Percentiles rank a stretch among this genome's conserved stretches.
Evolutionary conservation across 768 basidiomycete genomes (phyloP).

Genomic region (Agaricus subrufescens): DNA sequence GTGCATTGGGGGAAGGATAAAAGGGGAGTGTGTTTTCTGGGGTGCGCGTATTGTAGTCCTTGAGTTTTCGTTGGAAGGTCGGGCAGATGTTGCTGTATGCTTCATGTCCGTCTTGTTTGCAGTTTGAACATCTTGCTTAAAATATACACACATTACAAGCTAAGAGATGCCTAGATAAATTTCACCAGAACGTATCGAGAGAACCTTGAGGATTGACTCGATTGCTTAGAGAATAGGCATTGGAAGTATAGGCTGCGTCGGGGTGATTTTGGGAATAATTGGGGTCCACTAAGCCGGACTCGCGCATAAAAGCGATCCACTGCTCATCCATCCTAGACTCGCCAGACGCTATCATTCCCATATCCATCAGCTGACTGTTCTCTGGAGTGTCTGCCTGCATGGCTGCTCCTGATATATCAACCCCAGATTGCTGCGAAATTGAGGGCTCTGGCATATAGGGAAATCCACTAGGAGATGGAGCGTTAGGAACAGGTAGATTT

Average conservation of each 20-base stretch:
- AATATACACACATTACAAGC: too few relatives aligned
- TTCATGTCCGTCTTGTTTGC: too few relatives aligned
- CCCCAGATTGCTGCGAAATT: not conserved
- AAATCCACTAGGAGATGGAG: not conserved
- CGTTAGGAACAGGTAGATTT: not conserved
- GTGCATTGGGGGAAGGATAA: too few relatives aligned
- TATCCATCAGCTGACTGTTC: slow-evolving; percentile 26
- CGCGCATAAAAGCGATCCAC: slow-evolving; percentile 64
- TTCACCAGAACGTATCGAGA: too few relatives aligned
- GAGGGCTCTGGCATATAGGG: not conserved
- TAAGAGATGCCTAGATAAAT: too few relatives aligned
- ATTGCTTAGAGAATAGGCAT: not conserved
- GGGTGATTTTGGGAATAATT: slow-evolving; percentile 11
- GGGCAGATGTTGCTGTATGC: too few relatives aligned
- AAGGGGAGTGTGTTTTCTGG: too few relatives aligned
- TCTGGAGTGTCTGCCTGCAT: slow-evolving; percentile 27
- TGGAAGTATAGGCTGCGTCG: not conserved
- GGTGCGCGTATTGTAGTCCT: too few relatives aligned
- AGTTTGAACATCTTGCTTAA: too few relatives aligned
- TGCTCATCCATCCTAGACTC: slow-evolving; percentile 61
- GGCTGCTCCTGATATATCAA: slow-evolving; percentile 4
- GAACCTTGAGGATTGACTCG: not conserved
- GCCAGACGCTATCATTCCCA: slow-evolving; percentile 50
- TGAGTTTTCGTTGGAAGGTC: too few relatives aligned
- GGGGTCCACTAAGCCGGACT: slow-evolving; percentile 50